A percentile compares a stretch with the other conserved stretches of the same genome.
These are phyloP conservation scores for Saccharomyces hybrid DNA, from an alignment of 1,139 yeast species.

Conservation along the genomic window DNA sequence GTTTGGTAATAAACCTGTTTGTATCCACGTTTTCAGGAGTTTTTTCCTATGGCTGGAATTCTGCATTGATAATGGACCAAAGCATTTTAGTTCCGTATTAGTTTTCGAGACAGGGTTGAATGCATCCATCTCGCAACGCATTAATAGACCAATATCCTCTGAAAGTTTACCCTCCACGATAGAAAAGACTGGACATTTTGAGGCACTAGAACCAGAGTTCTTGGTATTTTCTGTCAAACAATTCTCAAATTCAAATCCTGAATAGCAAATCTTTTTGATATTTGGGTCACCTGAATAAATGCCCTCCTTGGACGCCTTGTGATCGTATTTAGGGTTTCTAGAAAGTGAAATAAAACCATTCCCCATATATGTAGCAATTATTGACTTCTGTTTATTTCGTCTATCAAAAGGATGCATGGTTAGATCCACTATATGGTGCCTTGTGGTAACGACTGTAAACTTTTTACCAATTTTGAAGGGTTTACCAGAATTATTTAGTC, in stretches of 20 bases:
- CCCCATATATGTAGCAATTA: conserved; percentile 15
- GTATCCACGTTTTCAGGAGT: conserved; percentile 30
- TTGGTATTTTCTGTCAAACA: conserved; percentile 12
- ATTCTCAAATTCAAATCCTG: conserved; percentile 31
- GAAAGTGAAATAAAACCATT: conserved; percentile 19
- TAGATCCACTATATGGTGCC: conserved; percentile 27
- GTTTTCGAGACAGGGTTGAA: conserved; percentile 15
- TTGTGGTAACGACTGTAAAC: conserved; percentile 22
- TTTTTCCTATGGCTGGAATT: conserved; percentile 24
- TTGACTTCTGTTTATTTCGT: conserved; percentile 4
- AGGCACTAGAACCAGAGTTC: not conserved
- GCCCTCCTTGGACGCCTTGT: conserved; percentile 5
- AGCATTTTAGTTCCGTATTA: conserved; percentile 30
- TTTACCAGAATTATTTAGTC: conserved; percentile 2
- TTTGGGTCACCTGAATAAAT: conserved; percentile 9
- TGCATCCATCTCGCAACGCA: conserved; percentile 31
- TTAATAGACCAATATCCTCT: conserved; percentile 16
- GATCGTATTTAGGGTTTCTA: conserved; percentile 8
- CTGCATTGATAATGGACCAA: conserved; percentile 17
- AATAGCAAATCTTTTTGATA: conserved; percentile 20
- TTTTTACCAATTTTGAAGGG: conserved; percentile 9
- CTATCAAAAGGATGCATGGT: conserved; percentile 21
- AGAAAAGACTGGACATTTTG: conserved; percentile 16
- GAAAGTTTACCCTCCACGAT: conserved; percentile 21
- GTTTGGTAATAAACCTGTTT: conserved; percentile 23